Evolutionary conservation across 2,329 filamentous ascomycete genomes (phyloP).

Genomic region (Zasmidium angulare): DNA sequence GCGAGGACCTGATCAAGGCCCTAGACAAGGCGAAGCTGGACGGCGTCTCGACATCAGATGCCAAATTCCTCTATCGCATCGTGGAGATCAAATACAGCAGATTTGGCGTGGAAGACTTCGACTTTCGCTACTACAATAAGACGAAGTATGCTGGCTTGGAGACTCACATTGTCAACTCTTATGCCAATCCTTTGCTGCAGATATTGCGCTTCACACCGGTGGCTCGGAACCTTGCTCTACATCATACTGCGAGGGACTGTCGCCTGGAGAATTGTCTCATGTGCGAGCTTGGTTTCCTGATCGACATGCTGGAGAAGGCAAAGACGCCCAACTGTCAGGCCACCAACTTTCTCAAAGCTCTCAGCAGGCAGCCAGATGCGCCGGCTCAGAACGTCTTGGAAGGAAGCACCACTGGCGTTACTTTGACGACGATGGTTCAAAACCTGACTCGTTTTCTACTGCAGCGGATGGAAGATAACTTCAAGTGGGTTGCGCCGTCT

Average conservation of each 20-base stretch:
- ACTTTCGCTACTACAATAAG: conserved; percentile 96
- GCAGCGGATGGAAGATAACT: conserved; percentile 69
- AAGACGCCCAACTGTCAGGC: conserved; percentile 93
- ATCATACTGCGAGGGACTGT: conserved; percentile 85
- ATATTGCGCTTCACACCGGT: conserved; percentile 87
- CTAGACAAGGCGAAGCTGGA: conserved; percentile 70
- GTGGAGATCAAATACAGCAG: conserved; percentile 99
- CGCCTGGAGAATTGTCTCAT: conserved; percentile 79
- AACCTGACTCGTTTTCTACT: conserved; percentile 81
- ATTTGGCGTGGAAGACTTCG: conserved; percentile 98
- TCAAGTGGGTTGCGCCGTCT: conserved; percentile 61
- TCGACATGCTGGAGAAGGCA: conserved; percentile 97
- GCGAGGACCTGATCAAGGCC: conserved; percentile 62
- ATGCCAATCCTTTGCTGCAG: conserved; percentile 88
- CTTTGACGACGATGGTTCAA: conserved; percentile 80
- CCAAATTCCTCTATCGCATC: conserved; percentile 85
- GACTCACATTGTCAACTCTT: conserved; percentile 95
- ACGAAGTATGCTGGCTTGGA: conserved; percentile 89
- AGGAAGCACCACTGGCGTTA: conserved; percentile 71
- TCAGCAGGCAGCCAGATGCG: conserved; percentile 79
- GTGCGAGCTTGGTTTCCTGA: conserved; percentile 91
- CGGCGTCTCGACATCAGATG: conserved; percentile 72
- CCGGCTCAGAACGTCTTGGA: conserved; percentile 78
- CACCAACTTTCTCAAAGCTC: conserved; percentile 87
- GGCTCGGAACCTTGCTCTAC: conserved; percentile 81